Evolutionary conservation across 768 basidiomycete species (phyloP).

Genomic region (Lentinula boryana): DNA sequence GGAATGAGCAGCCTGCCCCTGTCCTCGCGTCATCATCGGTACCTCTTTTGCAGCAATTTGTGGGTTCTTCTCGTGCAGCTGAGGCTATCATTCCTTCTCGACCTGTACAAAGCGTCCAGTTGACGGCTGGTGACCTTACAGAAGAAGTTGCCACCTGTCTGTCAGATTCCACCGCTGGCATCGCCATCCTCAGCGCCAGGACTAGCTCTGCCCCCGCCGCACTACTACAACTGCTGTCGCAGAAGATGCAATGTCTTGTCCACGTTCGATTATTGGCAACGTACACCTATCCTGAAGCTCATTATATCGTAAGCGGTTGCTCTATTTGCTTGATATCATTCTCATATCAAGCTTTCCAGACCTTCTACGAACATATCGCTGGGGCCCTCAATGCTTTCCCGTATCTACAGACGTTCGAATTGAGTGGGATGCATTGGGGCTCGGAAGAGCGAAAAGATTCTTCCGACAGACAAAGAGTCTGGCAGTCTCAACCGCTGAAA

Average conservation of each 20-base stretch:
- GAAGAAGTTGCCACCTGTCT: slow-evolving; percentile 50
- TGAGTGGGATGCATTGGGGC: slow-evolving; percentile 73
- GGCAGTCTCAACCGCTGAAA: slow-evolving; percentile 47
- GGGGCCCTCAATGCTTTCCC: slow-evolving; percentile 50
- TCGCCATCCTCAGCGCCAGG: slow-evolving; percentile 53
- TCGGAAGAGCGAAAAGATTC: slow-evolving; percentile 40
- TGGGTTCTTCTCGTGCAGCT: slow-evolving; percentile 54
- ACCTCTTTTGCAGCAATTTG: slow-evolving; percentile 50
- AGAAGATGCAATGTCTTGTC: slow-evolving; percentile 51
- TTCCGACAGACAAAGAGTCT: slow-evolving; percentile 37
- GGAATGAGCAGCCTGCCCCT: slow-evolving; percentile 25
- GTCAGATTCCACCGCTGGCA: slow-evolving; percentile 40
- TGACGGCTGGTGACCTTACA: slow-evolving; percentile 54
- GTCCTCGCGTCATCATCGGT: slow-evolving; percentile 30
- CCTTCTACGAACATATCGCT: slow-evolving; percentile 59
- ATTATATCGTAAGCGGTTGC: slow-evolving; percentile 40
- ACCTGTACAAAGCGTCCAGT: slow-evolving; percentile 57
- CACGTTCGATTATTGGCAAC: slow-evolving; percentile 66
- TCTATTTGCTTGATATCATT: slow-evolving; percentile 12
- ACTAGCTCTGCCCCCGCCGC: slow-evolving; percentile 52
- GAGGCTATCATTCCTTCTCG: slow-evolving; percentile 56
- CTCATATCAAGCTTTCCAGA: slow-evolving; percentile 28
- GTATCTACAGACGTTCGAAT: slow-evolving; percentile 62
- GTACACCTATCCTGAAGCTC: slow-evolving; percentile 42
- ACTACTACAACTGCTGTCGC: slow-evolving; percentile 52